Conservation (phyloP, 2,329 filamentous ascomycete genomes). For the Stemphylium beticola region DNA sequence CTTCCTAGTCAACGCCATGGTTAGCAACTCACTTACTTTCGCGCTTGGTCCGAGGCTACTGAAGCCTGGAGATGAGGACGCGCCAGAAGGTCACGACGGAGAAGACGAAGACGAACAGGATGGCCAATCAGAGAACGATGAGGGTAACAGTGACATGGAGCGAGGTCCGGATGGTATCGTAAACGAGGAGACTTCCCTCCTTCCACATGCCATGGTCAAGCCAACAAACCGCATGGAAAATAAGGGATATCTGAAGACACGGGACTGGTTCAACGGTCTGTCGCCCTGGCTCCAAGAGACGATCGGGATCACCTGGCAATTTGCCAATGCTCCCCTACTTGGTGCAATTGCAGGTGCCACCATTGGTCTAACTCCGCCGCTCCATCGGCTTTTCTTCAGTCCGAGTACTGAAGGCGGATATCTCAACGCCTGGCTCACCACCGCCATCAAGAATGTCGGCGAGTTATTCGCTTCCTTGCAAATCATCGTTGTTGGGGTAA, state of each 20-base stretch:
- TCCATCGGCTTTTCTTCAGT: constrained; percentile 69
- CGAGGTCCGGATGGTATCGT: constrained; percentile 35
- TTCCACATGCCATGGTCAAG: constrained; percentile 51
- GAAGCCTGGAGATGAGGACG: constrained; percentile 53
- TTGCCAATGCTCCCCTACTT: constrained; percentile 67
- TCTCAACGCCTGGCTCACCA: constrained; percentile 70
- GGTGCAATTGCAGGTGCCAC: constrained; percentile 65
- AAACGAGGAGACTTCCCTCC: constrained; percentile 59
- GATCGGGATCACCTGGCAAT: constrained; percentile 54
- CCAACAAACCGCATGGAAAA: constrained; percentile 37
- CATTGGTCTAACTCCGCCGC: constrained; percentile 64
- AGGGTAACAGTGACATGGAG: constrained; percentile 26
- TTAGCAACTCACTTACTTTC: constrained; percentile 69
- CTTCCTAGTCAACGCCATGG: constrained; percentile 69
- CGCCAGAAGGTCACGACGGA: constrained; percentile 42
- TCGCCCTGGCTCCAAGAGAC: constrained; percentile 48
- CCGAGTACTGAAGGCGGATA: constrained; percentile 64
- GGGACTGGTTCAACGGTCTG: constrained; percentile 45
- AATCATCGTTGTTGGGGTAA: constrained; percentile 71
- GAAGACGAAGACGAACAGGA: constrained; percentile 1
- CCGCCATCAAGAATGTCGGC: constrained; percentile 66
- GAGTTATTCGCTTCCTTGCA: constrained; percentile 69
- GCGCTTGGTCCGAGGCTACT: constrained; percentile 67
- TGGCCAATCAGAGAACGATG: constrained; percentile 32
- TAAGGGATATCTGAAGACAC: constrained; percentile 42